Conservation (phyloP, 2,329 filamentous ascomycete species). For the Cyphellophora europaea region DNA sequence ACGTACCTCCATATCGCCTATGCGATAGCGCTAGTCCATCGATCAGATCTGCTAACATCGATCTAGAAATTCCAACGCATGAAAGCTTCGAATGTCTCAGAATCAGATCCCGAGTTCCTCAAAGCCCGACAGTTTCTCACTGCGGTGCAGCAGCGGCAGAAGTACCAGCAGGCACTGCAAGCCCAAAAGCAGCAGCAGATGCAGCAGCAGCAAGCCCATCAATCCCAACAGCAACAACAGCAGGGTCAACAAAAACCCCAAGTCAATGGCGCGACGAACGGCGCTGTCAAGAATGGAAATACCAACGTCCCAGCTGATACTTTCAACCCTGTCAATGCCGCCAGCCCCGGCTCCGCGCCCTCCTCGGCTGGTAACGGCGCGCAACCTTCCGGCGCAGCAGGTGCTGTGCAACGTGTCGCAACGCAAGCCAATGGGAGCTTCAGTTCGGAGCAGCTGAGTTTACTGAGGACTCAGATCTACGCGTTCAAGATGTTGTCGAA, state of each 20-base stretch:
- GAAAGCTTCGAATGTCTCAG: constrained; percentile 73
- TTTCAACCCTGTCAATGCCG: constrained; percentile 18
- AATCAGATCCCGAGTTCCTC: constrained; percentile 77
- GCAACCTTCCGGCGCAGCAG: constrained; percentile 10
- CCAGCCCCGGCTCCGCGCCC: constrained; percentile 17
- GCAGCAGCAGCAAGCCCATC: constrained; percentile 23
- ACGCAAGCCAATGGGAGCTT: constrained; percentile 46
- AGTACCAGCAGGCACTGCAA: constrained; percentile 17
- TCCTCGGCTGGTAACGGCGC: constrained; percentile 15
- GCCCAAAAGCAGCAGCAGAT: constrained; percentile 9
- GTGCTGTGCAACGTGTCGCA: constrained; percentile 21
- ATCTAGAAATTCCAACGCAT: constrained; percentile 77
- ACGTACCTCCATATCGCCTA: constrained; percentile 1
- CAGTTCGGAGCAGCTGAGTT: constrained; percentile 66
- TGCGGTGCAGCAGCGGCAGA: constrained; percentile 45
- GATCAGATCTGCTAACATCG: constrained; percentile 28
- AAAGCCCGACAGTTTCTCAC: constrained; percentile 69
- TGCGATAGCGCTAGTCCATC: neutral
- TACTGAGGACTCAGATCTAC: constrained; percentile 75
- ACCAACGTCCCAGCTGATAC: constrained; percentile 27
- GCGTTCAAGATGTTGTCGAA: constrained; percentile 87
- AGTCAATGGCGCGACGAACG: constrained; percentile 1
- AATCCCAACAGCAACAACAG: constrained; percentile 30
- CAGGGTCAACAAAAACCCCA: constrained; percentile 21
- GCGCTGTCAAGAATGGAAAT: constrained; percentile 23